Base-by-base conservation (phyloP, 108 stramenopile species). In the Ochromonas danica region DNA sequence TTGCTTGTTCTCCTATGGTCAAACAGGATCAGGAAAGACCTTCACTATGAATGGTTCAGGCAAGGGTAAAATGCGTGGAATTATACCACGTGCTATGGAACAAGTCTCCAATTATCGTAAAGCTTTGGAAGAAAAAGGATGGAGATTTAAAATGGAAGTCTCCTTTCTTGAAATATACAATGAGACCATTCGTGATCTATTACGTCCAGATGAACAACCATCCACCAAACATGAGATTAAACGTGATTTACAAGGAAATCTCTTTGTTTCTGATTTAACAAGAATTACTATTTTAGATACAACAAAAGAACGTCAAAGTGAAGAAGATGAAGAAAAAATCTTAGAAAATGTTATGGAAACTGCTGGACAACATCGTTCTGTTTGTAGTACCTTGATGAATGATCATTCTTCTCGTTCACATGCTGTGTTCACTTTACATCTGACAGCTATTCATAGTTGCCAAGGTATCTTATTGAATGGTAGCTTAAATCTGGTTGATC, bases 161-260 rank as follows among this genome's bases (percentile, higher is more conserved):
- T 92, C 92, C 36, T 99, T 97, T 83, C 81, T 99, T 70, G 99
- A 99, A 87, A 99, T 99, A 62, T 99, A 99, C 90, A 97, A 98
- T 87, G 99, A 99, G 81, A 87, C 93, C 35, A 89, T 99, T 39
- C 91, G 91, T 39, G 98, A 99, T 86, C 80, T 99, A 42, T 92
- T 99, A 33, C 78, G 86, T 36, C 10, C 2, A 40, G 40, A 1
- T 33, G 41, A 63, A 27, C 35, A 79, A 1, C 27, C 62, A 41
- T 38, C 61, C 31, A 30, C 22, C 40, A 33, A 67, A 3, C 79
- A 83, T 45, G 67, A 79, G 30, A 84, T 85, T 41, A 85, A 85
- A 75, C 31, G 80, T 39, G 85, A 85, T 42, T 17, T 31, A 1
- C 36, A 67, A 3, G 83, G 83, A 6, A 60, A 78, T 62, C 80